Base-by-base conservation (phyloP, 768 basidiomycete species). In the Gelatoporia subvermispora region DNA sequence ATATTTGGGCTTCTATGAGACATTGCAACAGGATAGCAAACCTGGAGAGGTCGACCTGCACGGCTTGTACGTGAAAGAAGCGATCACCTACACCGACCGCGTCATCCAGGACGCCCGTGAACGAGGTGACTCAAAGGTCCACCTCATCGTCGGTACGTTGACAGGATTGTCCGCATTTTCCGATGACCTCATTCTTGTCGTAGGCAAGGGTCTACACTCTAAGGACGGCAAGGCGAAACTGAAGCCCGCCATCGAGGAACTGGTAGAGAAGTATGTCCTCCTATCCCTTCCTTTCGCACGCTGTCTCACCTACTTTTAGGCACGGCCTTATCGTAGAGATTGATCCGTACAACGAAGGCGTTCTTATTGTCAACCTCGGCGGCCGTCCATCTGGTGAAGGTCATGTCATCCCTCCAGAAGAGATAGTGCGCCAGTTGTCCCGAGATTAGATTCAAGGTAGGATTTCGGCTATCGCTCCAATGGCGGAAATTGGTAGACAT, bases 41-140 rank as follows among this genome's bases (percentile, higher is more conserved):
- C 75, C 76, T 0, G 88, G 85, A 1, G 88, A 93, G 64, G 70
- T 96, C 39, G 90, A 97, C 65, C 69, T 97, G 20, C 94, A 97
- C 60, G 94, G 92, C 1, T 70, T 98, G 3, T 95, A 90, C 65
- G 93, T 95, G 52, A 92, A 91, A 61, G 95, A 98, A 68, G 91
- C 93, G 18, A 81, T 95, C 41, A 71, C 76, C 37, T 76, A 75
- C 45, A 83, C 81, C 1, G 94, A 97, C 54, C 58, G 64, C 20
- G 84, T 86, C 11, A 77, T 96, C 22, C 68, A 79, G 59, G 68
- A 77, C 28, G 91, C 88, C 13, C 84, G 82, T 47, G 66, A 62
- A 24, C 67, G 75, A 25, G 88, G 87, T 2, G 76, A 85, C 49
- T 55, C 70, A 4, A 77, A 89, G 58, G 62, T 97, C 5, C 75